Percentiles rank a stretch among this genome's conserved stretches.
Conservation (phyloP, 179 eudicot species). For the Amaranthus tricolor region DNA sequence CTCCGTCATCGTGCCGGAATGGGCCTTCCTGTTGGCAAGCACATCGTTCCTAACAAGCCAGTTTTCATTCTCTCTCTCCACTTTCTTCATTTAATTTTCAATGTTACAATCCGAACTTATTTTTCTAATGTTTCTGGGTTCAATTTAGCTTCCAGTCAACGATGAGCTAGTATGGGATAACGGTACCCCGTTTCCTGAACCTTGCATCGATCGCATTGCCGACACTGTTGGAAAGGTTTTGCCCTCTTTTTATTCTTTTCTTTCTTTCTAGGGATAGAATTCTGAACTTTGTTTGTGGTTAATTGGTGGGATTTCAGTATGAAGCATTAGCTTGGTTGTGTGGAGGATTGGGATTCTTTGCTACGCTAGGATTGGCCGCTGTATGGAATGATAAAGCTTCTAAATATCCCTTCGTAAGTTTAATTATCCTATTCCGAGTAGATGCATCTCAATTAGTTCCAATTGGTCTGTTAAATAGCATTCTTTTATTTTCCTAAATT, state of each 20-base stretch:
- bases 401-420: constrained; percentile 75
- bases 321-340: constrained; percentile 94
- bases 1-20: constrained; percentile 82
- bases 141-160: constrained; percentile 49
- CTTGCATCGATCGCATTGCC: constrained; percentile 93
- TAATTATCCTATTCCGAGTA: neutral
- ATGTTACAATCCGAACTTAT: neutral
- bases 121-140: neutral
- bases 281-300: neutral
- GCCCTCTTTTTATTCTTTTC: neutral
- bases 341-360: constrained; percentile 85
- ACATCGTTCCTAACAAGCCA: constrained; percentile 86
- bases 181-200: constrained; percentile 83
- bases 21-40: constrained; percentile 96
- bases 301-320: constrained; percentile 43
- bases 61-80: constrained; percentile 30
- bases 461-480: no score
- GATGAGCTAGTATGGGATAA: constrained; percentile 93
- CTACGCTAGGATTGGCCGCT: constrained; percentile 61
- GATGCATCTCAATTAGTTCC: no score
- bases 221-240: constrained; percentile 82
- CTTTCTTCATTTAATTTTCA: neutral
- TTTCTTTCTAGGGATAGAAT: neutral
- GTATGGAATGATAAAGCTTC: constrained; percentile 92
- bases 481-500: no score